Evolutionary conservation across 768 basidiomycete species (phyloP), one percentile per base, ranked within the genome.

Genomic region (Podaxis sp.): DNA sequence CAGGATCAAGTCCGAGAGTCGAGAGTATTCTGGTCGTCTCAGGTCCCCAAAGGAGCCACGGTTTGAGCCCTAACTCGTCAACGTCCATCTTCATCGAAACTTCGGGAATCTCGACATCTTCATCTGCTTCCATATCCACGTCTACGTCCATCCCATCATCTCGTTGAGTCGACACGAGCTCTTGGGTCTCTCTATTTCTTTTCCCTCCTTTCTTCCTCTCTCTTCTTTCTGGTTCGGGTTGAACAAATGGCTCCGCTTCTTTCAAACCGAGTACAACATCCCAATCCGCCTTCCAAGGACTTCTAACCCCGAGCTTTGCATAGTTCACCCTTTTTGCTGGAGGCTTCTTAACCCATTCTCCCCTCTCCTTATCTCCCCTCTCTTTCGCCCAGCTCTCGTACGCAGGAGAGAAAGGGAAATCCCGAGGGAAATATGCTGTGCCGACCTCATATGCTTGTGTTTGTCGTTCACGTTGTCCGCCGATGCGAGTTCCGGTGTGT

Each of bases 361-460:
- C 80, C 46, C 77, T 77, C 46, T 90, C 90, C 65, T 84, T 79
- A 2, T 69, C 71, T 28, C 79, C 89, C n/a, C 79, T 79, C 19
- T 78, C 71, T 2, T 73, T 70, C 53, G 83, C 81, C 72, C 84
- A 83, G 0, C 71, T 68, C 1, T 79, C 76, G 65, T 89, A 89
- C 0, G 88, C 83, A 8, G 70, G 55, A 0, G 87, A 84, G 19
- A 74, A 75, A 0, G 92, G 89, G 67, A 84, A 94, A 72, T 97
- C 95, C 53, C 87, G 85, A 22, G 96, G 96, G 72, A 94, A 97
- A 64, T 85, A 85, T 2, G 84, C 70, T 0, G 76, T 75, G 5
- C 91, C 92, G 3, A 91, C 87, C 75, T 98, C 96, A 68, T 92
- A 93, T 42, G 85, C 79, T 68, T 96, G 94, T 4, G 87, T 88